These are phyloP conservation scores for Plasmodium cynomolgi DNA, from an alignment of 169 alveolate species.

Conservation along the genomic window DNA sequence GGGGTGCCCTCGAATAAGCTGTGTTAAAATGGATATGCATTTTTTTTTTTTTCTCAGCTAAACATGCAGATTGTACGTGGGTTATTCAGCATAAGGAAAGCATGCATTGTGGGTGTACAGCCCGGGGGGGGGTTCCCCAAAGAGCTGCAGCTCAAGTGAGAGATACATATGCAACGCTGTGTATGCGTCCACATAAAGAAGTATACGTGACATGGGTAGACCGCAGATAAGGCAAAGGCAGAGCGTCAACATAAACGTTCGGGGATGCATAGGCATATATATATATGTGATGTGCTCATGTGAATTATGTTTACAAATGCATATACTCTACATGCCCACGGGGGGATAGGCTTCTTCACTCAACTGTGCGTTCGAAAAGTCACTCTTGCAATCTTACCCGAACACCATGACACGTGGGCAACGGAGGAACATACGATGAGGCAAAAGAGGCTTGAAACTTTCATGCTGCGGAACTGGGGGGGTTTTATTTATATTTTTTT, in stretches of 20 bases:
- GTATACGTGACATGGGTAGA: neutral
- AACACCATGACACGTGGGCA: neutral
- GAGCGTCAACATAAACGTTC: too few relatives aligned
- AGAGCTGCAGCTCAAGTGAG: neutral
- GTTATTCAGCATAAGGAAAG: neutral
- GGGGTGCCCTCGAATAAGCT: neutral
- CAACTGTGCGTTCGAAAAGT: neutral
- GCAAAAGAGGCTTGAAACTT: neutral
- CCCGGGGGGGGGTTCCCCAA: neutral
- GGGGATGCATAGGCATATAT: neutral
- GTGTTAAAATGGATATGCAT: neutral
- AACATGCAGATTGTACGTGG: neutral
- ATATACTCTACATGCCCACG: neutral
- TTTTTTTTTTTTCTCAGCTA: neutral
- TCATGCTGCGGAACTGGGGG: conserved; percentile 5
- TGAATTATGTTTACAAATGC: neutral
- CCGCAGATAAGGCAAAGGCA: neutral
- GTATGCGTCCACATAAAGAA: neutral
- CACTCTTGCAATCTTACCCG: neutral
- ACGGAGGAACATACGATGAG: conserved; percentile 10
- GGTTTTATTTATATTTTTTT: neutral
- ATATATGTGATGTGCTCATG: neutral
- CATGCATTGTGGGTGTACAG: neutral
- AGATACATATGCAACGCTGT: neutral
- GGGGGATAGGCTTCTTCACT: neutral